phyloP scores from a whole-genome alignment of 2,329 filamentous ascomycete species.

The Apiospora hydei region DNA sequence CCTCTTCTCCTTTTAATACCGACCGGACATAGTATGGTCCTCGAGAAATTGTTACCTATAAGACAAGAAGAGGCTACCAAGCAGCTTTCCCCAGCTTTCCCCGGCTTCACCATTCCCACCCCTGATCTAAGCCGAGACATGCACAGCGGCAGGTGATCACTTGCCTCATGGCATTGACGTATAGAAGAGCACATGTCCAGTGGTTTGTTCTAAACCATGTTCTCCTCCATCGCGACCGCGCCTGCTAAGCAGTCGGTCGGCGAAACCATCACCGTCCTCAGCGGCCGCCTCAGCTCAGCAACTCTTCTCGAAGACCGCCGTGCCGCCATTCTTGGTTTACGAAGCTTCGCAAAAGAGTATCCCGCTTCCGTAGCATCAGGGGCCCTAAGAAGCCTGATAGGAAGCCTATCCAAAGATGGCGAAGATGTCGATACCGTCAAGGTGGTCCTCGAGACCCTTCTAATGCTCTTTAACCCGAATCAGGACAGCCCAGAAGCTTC shows the following conservation, averaged over 20 bases:
- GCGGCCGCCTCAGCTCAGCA: conserved; percentile 84
- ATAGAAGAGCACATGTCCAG: conserved; percentile 18
- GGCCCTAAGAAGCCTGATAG: conserved; percentile 87
- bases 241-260: conserved; percentile 96
- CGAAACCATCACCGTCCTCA: conserved; percentile 91
- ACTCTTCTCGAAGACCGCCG: conserved; percentile 94
- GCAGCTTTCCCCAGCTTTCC: background rate
- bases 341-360: conserved; percentile 96
- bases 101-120: background rate
- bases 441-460: conserved; percentile 89
- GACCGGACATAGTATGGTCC: background rate
- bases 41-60: background rate
- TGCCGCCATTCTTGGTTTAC: conserved; percentile 88
- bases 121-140: conserved; percentile 29
- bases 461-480: conserved; percentile 86
- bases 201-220: conserved; percentile 54
- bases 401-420: conserved; percentile 82
- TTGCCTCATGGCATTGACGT: conserved; percentile 40
- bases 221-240: conserved; percentile 68
- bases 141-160: conserved; percentile 36
- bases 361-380: conserved; percentile 95
- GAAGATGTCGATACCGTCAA: conserved; percentile 98
- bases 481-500: conserved; percentile 85
- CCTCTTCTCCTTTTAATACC: background rate
- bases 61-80: background rate